These are phyloP conservation scores for Teratosphaeria nubilosa DNA, from an alignment of 2,329 filamentous ascomycete genomes.

Conservation along the genomic window DNA sequence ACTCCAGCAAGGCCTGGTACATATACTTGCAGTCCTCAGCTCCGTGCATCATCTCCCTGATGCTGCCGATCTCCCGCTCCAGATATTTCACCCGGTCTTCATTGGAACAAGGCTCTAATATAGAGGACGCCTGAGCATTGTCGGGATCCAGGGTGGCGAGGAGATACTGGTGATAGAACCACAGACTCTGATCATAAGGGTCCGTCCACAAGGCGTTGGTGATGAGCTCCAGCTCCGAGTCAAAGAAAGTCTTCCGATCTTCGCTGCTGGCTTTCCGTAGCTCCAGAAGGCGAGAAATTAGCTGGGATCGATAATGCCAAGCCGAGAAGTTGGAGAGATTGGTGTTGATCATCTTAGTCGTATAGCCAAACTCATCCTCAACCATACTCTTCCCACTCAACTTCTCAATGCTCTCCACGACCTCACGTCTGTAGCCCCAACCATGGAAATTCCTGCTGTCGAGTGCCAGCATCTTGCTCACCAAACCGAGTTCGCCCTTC, in stretches of 20 bases:
- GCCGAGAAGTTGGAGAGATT: slow-evolving; percentile 94
- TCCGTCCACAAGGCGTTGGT: slow-evolving; percentile 75
- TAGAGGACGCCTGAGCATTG: slow-evolving; percentile 35
- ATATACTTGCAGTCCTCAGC: slow-evolving; percentile 76
- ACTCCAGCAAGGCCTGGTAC: slow-evolving; percentile 75
- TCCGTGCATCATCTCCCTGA: slow-evolving; percentile 52
- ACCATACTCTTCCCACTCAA: slow-evolving; percentile 43
- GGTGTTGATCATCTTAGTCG: slow-evolving; percentile 72
- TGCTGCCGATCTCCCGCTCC: slow-evolving; percentile 59
- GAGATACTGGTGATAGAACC: slow-evolving; percentile 92
- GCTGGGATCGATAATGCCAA: slow-evolving; percentile 81
- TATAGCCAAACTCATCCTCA: slow-evolving; percentile 79
- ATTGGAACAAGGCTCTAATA: slow-evolving; percentile 53
- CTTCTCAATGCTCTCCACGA: slow-evolving; percentile 67
- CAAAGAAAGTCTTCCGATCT: slow-evolving; percentile 59
- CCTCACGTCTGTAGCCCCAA: slow-evolving; percentile 78
- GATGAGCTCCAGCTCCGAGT: slow-evolving; percentile 66
- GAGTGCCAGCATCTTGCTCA: slow-evolving; percentile 75
- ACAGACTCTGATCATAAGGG: slow-evolving; percentile 88
- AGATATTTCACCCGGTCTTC: slow-evolving; percentile 58
- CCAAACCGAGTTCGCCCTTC: slow-evolving; percentile 72
- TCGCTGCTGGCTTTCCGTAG: slow-evolving; percentile 56
- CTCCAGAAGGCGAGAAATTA: slow-evolving; percentile 66
- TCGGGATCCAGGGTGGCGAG: slow-evolving; percentile 54
- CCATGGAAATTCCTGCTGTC: slow-evolving; percentile 94